Base-by-base conservation (phyloP, 2,329 filamentous ascomycete genomes). In the Ustilaginoidea virens region DNA sequence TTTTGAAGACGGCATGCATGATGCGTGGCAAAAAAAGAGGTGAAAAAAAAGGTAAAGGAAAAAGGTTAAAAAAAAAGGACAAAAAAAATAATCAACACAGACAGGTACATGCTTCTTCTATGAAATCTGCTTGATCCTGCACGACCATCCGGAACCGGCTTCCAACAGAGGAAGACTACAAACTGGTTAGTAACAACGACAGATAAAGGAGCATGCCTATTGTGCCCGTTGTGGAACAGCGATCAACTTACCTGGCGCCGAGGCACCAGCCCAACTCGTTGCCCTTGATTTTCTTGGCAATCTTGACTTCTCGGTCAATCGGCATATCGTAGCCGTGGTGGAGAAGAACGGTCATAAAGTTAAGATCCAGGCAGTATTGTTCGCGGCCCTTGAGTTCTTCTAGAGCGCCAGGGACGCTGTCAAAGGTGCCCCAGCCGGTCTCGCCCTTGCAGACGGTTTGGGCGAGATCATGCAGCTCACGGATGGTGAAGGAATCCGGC, bases 291-390 rank as follows among this genome's bases (percentile, higher is more conserved):
- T 94, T 93, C 79, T 98, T 98, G 35, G 87, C 90, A 49, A 94
- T 92, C 66, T 81, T 87, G 40, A 98, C 85, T 56, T 98, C 90
- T 22, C 92, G 71, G 41, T 93, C 82, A 44, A 96, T 76, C 4
- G 87, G 87, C 83, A 98, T 94, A 42, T 96, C 90, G 47, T 98
- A 98, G 3, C 90, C 90, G 5, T 83, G 92, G 55, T 96, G 86
- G 31, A 96, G 61, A 33, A 98, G 63, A 16, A 81, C 81, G 44
- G 92, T 60, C 83, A 94, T 94, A 49, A 96, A 98, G 61, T 82
- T 98, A 43, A 98, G 61, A 55, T 98, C 90, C 44, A 98, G 60
- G 57, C 90, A 98, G 55, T 79, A 81, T 56, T 98, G 86, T 2
- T 90, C 85, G 33, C 87, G 71, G 36, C 70, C 85, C 30, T 63